Evolutionary conservation across 1,139 yeast genomes (phyloP), one percentile per base, ranked within the genome.

Genomic region (Torulaspora pretoriensis): DNA sequence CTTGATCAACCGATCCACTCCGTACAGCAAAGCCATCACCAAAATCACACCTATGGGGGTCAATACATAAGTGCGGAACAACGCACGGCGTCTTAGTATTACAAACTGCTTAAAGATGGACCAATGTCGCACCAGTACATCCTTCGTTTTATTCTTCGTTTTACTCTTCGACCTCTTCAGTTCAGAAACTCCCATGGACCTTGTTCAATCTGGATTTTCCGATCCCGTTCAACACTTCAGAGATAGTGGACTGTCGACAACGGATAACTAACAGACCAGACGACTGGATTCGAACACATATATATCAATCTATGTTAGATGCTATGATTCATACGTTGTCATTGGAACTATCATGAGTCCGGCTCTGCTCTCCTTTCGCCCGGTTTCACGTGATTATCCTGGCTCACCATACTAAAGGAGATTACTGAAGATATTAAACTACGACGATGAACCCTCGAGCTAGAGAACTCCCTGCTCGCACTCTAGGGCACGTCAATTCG

Each of bases 1-100:
- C 22, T 69, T 65, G 46, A 84, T 72, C 40, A 79, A 64, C 44
- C 71, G 68, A 56, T 84, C 78, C 35, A 83, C 71, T 0, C 86
- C 90, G 54, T 83, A 85, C n/a, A 84, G 65, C 3, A 80, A 66
- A 36, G 60, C 53, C 34, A 77, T 57, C 32, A 69, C 61, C 6
- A 69, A 9, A 4, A 71, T 41, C 12, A 70, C 60, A 0, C 77
- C 75, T 8, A 67, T 42, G 0, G 75, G 72, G 3, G 71, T 65
- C 29, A 67, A 57, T 35, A 67, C 49, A 38, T 64, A 69, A 5
- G 56, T 45, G n/a, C 58, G 53, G 10, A 61, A 6, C 17, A 63
- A 36, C 34, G 28, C 40, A 17, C 33, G 28, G 4, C 43, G 46
- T 8, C 40, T 31, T 8, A 45, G 29, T n/a, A 33, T 28, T 4